Evolutionary conservation across 2,329 filamentous ascomycete species (phyloP), one percentile per base, ranked within the genome.

Genomic region (Pseudogymnoascus sp.): DNA sequence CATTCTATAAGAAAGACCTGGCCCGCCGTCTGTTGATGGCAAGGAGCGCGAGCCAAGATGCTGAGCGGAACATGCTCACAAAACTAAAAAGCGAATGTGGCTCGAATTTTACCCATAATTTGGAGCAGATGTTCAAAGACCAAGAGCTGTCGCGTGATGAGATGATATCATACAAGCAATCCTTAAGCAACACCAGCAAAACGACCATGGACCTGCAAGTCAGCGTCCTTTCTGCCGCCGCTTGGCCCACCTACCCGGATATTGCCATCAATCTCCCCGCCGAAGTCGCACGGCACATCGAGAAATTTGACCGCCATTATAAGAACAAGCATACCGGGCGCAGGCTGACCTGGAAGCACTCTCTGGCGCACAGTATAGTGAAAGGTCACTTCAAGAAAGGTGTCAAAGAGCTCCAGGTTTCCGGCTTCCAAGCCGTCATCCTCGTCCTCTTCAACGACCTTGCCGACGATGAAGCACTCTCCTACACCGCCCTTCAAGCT

Each of bases 71-170:
- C 6, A 56, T 56, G 50, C 82, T 99, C 59, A 82, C 90, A 25
- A 91, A 95, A 68, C 81, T 99, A 28, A 93, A 94, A 76, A 89
- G 87, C 68, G 94, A 99, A 78, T 99, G 94, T 72, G 94, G 94
- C 40, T 89, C 90, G 12, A 90, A 85, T 69, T 97, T 99, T 73
- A 99, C 94, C 0, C 92, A 96, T 73, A 99, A 99, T 71, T 81
- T 99, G 0, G 95, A 99, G 76, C 91, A 93, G 66, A 99, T 99
- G 94, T 99, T 99, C 80, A 96, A 96, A 75, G 94, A 99, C 71
- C 91, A 97, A 75, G 92, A 97, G 72, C 82, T 97, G 18, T 90
- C 90, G 11, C 89, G 89, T 65, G 94, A 97, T 70, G 93, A 97
- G 73, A 96, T 97, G 88, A 77, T 82, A n/a, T 85, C 89, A 0